Evolutionary conservation across 768 basidiomycete species (phyloP).

Genomic region (Rhizopogon sp.): DNA sequence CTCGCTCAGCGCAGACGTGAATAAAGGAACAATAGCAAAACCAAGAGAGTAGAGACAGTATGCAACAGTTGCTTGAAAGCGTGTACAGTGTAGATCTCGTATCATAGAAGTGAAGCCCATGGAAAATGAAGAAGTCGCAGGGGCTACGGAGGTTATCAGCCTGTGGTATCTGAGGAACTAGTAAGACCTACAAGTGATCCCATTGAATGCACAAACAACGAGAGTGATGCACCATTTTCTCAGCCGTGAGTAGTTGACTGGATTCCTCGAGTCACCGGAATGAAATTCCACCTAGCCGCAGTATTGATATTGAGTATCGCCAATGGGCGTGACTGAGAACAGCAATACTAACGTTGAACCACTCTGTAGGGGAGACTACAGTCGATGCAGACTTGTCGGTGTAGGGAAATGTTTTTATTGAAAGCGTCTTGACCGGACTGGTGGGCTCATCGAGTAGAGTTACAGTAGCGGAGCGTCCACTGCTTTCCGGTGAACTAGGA

Average conservation of each 20-base stretch:
- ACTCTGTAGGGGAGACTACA: constrained; percentile 1
- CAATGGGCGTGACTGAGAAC: neutral
- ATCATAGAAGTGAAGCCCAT: constrained; percentile 55
- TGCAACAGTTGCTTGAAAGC: constrained; percentile 41
- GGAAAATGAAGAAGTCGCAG: constrained; percentile 46
- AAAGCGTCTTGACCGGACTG: neutral
- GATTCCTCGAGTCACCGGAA: constrained; percentile 32
- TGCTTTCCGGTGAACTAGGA: neutral
- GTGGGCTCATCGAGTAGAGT: neutral
- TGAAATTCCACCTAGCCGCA: constrained; percentile 31
- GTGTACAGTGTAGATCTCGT: constrained; percentile 35
- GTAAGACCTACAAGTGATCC: constrained; percentile 16
- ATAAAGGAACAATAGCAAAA: constrained; percentile 56
- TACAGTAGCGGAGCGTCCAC: neutral
- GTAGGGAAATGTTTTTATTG: constrained; percentile 1
- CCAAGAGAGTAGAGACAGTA: constrained; percentile 53
- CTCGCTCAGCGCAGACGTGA: constrained; percentile 65
- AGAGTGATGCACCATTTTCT: constrained; percentile 37
- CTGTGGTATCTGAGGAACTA: neutral
- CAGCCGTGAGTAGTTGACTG: constrained; percentile 27
- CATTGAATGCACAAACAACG: constrained; percentile 26
- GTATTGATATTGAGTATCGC: neutral
- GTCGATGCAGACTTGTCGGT: constrained; percentile 7
- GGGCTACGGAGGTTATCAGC: constrained; percentile 31
- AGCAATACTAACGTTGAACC: constrained; percentile 10